These are phyloP conservation scores for Dimargaris xerosporica DNA, from an alignment of 192 early-diverging fungal genomes.

Conservation along the genomic window DNA sequence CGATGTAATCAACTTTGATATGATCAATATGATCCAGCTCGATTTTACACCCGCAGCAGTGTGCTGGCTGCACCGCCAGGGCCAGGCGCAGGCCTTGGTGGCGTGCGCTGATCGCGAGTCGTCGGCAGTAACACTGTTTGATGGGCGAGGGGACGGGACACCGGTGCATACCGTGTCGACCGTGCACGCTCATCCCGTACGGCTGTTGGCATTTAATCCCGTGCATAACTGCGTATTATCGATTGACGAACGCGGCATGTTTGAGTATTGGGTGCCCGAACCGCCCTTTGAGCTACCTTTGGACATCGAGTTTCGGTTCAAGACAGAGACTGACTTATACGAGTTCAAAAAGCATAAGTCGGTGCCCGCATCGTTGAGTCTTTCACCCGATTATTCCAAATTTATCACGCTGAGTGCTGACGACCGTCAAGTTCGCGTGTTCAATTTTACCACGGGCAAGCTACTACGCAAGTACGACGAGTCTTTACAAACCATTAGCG, in stretches of 20 bases:
- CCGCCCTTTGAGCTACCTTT: conserved; percentile 43
- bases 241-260: conserved; percentile 71
- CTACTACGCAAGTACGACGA: conserved; percentile 86
- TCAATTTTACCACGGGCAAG: conserved; percentile 69
- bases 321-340: conserved; percentile 91
- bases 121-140: conserved; percentile 61
- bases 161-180: conserved; percentile 44
- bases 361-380: conserved; percentile 57
- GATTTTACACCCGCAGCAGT: conserved; percentile 56
- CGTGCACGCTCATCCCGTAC: conserved; percentile 57
- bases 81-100: conserved; percentile 71
- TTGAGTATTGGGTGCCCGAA: conserved; percentile 88
- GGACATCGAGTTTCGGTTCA: conserved; percentile 57
- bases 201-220: conserved; percentile 71
- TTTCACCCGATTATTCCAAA: conserved; percentile 63
- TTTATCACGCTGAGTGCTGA: conserved; percentile 79
- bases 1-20: conserved; percentile 95
- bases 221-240: conserved; percentile 61
- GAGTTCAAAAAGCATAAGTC: conserved; percentile 85
- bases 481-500: conserved; percentile 56
- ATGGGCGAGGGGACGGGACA: conserved; percentile 51
- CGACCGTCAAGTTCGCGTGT: conserved; percentile 77
- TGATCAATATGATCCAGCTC: conserved; percentile 89
- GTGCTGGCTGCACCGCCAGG: conserved; percentile 73
- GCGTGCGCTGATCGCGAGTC: conserved; percentile 65